Evolutionary conservation across 2,329 filamentous ascomycete genomes (phyloP).

Genomic region (Aphanoascus verrucosus): DNA sequence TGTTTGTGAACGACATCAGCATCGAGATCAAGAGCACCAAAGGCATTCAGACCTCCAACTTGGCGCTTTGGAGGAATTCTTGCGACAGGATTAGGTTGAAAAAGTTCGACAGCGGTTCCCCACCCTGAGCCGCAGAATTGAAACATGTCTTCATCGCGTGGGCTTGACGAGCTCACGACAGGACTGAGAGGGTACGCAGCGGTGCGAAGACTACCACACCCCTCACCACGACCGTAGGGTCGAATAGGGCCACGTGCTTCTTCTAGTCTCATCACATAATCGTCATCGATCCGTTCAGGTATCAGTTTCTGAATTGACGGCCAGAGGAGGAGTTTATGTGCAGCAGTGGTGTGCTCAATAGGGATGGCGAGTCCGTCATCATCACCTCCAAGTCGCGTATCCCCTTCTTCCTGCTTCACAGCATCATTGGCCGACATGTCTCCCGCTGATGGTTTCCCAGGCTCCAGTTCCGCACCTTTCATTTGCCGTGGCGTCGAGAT

Average conservation of each 20-base stretch:
- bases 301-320: slow-evolving; percentile 57
- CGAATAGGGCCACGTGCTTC: slow-evolving; percentile 62
- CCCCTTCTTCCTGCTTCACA: slow-evolving; percentile 31
- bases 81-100: slow-evolving; percentile 23
- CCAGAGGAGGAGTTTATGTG: slow-evolving; percentile 68
- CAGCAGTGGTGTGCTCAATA: slow-evolving; percentile 80
- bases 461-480: neutral
- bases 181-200: slow-evolving; percentile 15
- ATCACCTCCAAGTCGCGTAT: slow-evolving; percentile 25
- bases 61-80: slow-evolving; percentile 21
- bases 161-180: slow-evolving; percentile 15
- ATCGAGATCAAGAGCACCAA: slow-evolving; percentile 46
- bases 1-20: slow-evolving; percentile 41
- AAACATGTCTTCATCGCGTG: slow-evolving; percentile 22
- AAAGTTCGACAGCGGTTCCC: slow-evolving; percentile 38
- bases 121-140: slow-evolving; percentile 38
- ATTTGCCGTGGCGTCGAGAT: neutral
- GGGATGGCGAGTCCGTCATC: slow-evolving; percentile 60
- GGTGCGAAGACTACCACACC: slow-evolving; percentile 44
- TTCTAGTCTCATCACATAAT: slow-evolving; percentile 67
- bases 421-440: neutral
- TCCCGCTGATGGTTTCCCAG: neutral
- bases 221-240: slow-evolving; percentile 70
- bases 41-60: slow-evolving; percentile 41
- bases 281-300: slow-evolving; percentile 47